Evolutionary conservation across 2,329 filamentous ascomycete genomes (phyloP).

Genomic region (Coniochaeta prunicola): DNA sequence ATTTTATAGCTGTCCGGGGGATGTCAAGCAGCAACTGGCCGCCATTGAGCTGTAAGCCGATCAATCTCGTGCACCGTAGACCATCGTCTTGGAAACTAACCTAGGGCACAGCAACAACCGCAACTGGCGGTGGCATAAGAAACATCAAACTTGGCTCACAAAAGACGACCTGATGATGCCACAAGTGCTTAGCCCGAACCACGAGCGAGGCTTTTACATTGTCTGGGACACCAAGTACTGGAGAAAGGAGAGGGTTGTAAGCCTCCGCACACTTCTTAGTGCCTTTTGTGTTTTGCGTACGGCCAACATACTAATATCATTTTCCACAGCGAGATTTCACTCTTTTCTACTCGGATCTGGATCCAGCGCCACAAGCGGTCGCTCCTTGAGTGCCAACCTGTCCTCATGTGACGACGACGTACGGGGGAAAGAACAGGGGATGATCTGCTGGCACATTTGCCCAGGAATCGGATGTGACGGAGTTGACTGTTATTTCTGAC

Average conservation of each 20-base stretch:
- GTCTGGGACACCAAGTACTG: slow-evolving; percentile 57
- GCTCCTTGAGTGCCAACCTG: not conserved
- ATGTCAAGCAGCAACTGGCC: slow-evolving; percentile 56
- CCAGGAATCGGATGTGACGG: not conserved
- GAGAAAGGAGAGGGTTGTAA: slow-evolving; percentile 55
- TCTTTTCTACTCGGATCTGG: slow-evolving; percentile 54
- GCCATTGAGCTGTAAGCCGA: slow-evolving; percentile 52
- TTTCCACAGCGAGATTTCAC: slow-evolving; percentile 47
- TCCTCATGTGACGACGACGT: not conserved
- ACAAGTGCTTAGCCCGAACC: slow-evolving; percentile 47
- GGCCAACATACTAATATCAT: slow-evolving; percentile 11
- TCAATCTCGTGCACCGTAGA: not conserved
- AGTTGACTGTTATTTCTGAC: not conserved
- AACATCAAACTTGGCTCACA: slow-evolving; percentile 58
- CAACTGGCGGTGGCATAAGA: slow-evolving; percentile 65
- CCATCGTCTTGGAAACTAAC: slow-evolving; percentile 7
- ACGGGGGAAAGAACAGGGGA: not conserved
- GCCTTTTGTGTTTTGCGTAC: not conserved
- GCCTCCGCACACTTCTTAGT: not conserved
- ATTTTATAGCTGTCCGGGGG: slow-evolving; percentile 59
- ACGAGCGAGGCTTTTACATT: slow-evolving; percentile 60
- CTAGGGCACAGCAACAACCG: slow-evolving; percentile 43
- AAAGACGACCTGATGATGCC: slow-evolving; percentile 62
- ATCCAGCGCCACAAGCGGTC: slow-evolving; percentile 16
- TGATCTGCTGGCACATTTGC: not conserved